These are phyloP conservation scores for Isabelozyma rhagii DNA, from an alignment of 805 yeast species.

Conservation along the genomic window DNA sequence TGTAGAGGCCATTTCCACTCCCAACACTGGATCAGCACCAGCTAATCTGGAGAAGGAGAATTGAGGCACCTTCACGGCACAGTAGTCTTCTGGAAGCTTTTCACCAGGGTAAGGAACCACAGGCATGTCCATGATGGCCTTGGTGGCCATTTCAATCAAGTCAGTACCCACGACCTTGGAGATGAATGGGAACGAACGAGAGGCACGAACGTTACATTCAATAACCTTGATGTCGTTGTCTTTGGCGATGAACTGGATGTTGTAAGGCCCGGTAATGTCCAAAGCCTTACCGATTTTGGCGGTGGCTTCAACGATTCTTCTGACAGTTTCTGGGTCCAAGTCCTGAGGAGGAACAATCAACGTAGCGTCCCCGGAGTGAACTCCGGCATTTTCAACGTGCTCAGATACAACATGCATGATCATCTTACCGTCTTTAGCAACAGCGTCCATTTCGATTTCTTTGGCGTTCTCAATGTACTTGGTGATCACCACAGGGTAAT, in stretches of 20 bases:
- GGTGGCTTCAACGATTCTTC: slow-evolving; percentile 89
- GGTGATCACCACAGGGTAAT: slow-evolving; percentile 95
- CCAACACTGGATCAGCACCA: slow-evolving; percentile 98
- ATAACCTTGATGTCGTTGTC: slow-evolving; percentile 95
- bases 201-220: slow-evolving; percentile 98
- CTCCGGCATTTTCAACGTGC: slow-evolving; percentile 99
- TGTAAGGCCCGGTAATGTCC: slow-evolving; percentile 95
- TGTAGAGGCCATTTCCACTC: slow-evolving; percentile 99
- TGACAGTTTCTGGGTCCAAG: slow-evolving; percentile 85
- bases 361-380: slow-evolving; percentile 99
- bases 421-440: slow-evolving; percentile 90
- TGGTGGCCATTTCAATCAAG: slow-evolving; percentile 95
- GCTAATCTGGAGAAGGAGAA: slow-evolving; percentile 97
- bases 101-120: slow-evolving; percentile 87
- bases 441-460: slow-evolving; percentile 99
- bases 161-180: slow-evolving; percentile 97
- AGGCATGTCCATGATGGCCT: slow-evolving; percentile 87
- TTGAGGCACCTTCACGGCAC: slow-evolving; percentile 96
- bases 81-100: slow-evolving; percentile 87
- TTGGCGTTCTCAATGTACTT: slow-evolving; percentile 95
- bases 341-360: slow-evolving; percentile 96
- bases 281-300: slow-evolving; percentile 94
- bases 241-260: slow-evolving; percentile 95
- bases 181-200: slow-evolving; percentile 98
- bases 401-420: slow-evolving; percentile 97